These are phyloP conservation scores for Fusarium mundagurra DNA, from an alignment of 2,329 filamentous ascomycete genomes.

Conservation along the genomic window DNA sequence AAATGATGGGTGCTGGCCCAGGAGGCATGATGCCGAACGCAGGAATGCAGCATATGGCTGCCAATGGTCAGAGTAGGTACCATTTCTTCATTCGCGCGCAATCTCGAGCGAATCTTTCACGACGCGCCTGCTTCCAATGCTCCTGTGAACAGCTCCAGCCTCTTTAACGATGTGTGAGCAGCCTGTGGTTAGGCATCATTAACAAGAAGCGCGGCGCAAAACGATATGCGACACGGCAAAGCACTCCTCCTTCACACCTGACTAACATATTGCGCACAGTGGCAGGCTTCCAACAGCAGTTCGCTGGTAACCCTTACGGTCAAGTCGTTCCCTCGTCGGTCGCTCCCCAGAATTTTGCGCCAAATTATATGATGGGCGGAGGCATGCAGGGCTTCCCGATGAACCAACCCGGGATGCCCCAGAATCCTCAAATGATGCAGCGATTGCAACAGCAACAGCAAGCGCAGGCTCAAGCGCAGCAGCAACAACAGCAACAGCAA, in stretches of 20 bases:
- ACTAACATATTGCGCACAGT: conserved; percentile 51
- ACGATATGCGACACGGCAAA: conserved; percentile 23
- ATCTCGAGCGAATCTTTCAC: conserved; percentile 2
- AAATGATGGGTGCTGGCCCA: conserved; percentile 66
- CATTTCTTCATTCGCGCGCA: conserved; percentile 39
- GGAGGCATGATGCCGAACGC: conserved; percentile 72
- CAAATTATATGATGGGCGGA: conserved; percentile 61
- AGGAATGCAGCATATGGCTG: conserved; percentile 67
- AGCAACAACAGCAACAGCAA: conserved; percentile 44
- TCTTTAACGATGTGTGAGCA: neutral
- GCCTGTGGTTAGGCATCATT: neutral
- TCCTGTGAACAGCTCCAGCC: neutral
- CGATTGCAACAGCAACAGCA: conserved; percentile 31
- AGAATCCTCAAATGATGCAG: conserved; percentile 50
- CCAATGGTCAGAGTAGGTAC: conserved; percentile 69
- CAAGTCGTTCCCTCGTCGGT: conserved; percentile 60
- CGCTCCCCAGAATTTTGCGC: conserved; percentile 62
- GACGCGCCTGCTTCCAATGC: neutral
- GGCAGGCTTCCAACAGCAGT: conserved; percentile 68
- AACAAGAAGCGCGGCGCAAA: conserved; percentile 26
- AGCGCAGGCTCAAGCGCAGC: conserved; percentile 47
- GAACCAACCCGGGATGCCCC: conserved; percentile 61
- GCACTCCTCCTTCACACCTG: neutral
- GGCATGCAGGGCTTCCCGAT: conserved; percentile 66
- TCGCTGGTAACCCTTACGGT: conserved; percentile 66